These are phyloP conservation scores for Colletotrichum theobromicola DNA, from an alignment of 2,329 filamentous ascomycete species.

Conservation along the genomic window DNA sequence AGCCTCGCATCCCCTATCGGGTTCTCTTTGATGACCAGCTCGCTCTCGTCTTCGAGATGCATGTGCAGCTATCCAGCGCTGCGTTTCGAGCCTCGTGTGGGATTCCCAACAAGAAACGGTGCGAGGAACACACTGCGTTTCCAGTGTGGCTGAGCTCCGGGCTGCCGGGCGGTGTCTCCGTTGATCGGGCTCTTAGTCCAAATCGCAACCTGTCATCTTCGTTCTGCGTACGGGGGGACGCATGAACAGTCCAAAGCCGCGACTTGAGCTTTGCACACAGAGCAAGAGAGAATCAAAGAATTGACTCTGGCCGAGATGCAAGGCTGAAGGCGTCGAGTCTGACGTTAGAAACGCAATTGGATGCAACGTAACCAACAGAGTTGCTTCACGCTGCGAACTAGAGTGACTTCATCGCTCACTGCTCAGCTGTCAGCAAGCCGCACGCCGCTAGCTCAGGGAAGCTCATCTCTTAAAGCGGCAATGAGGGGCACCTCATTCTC, in stretches of 20 bases:
- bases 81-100: neutral
- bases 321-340: neutral
- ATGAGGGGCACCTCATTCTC: constrained; percentile 62
- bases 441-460: constrained; percentile 3
- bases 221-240: neutral
- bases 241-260: neutral
- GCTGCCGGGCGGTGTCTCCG: constrained; percentile 15
- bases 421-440: constrained; percentile 8
- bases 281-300: neutral
- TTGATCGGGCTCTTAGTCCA: constrained; percentile 6
- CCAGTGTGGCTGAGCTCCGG: constrained; percentile 20
- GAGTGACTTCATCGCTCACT: constrained; percentile 15
- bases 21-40: neutral
- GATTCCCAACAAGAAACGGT: neutral
- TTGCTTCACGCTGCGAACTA: neutral
- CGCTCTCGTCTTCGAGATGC: neutral
- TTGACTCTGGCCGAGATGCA: neutral
- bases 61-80: neutral
- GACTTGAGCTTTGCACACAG: neutral
- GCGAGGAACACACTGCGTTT: constrained; percentile 2
- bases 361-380: neutral
- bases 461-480: constrained; percentile 64
- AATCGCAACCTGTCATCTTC: constrained; percentile 8
- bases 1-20: neutral
- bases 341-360: neutral